phyloP scores from a whole-genome alignment of 139 green algal species.

The Chlamydomonas incerta region DNA sequence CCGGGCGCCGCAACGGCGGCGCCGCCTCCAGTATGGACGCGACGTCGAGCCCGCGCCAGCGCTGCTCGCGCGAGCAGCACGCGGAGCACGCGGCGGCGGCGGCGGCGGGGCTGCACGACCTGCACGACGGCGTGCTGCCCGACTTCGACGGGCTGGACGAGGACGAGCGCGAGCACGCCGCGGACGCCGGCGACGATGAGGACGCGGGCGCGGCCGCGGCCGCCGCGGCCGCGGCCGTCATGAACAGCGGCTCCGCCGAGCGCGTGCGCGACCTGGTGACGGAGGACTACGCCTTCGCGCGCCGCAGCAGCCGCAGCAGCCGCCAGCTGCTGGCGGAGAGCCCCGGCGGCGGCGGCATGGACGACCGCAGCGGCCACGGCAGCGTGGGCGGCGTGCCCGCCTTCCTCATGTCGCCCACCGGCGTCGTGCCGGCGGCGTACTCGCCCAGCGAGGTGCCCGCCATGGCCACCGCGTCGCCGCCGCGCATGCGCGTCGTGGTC shows the following conservation, averaged over 20 bases:
- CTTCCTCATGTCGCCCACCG: neutral
- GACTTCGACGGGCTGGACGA: neutral
- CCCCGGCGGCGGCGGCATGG: too few species aligned
- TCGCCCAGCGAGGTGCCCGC: neutral
- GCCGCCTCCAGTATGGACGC: too few species aligned
- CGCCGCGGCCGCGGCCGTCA: neutral
- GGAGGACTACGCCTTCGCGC: neutral
- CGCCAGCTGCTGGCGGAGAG: neutral
- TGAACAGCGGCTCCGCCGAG: too few species aligned
- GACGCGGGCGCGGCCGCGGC: neutral
- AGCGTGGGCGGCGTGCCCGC: neutral
- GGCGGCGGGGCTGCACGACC: neutral
- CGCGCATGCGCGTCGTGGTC: conserved; percentile 11
- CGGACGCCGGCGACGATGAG: too few species aligned
- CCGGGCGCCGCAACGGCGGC: neutral
- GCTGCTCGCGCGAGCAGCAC: too few species aligned
- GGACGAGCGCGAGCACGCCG: neutral
- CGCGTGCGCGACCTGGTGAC: too few species aligned
- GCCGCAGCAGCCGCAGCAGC: neutral
- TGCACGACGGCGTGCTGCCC: neutral
- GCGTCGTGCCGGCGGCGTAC: neutral
- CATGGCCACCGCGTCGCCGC: neutral
- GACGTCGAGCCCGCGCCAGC: neutral
- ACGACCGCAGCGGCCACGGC: conserved; percentile 16
- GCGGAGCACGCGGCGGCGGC: too few species aligned